phyloP scores from a whole-genome alignment of 768 basidiomycete genomes.

The Tricholoma terreum region DNA sequence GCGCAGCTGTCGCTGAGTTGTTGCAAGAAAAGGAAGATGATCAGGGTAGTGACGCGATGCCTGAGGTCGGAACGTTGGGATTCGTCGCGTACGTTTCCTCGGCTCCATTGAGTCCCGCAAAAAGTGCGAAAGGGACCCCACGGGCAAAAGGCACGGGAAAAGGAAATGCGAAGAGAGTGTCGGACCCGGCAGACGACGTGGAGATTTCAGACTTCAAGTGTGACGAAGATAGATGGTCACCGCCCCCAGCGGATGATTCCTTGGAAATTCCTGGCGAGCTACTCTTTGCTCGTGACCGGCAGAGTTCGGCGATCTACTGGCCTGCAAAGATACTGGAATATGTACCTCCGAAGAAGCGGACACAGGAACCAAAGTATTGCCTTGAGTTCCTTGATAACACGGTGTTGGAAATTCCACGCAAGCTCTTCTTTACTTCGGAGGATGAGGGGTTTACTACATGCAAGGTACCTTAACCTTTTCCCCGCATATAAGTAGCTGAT shows the following conservation, averaged over 20 bases:
- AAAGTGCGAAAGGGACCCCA: background rate
- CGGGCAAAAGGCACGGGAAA: conserved; percentile 6
- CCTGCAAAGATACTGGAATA: conserved; percentile 61
- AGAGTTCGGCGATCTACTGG: conserved; percentile 50
- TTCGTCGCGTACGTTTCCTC: conserved; percentile 10
- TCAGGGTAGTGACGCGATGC: conserved; percentile 44
- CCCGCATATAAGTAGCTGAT: background rate
- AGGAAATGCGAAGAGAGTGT: conserved; percentile 24
- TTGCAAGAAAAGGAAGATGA: conserved; percentile 33
- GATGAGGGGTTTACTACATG: conserved; percentile 65
- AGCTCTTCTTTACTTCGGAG: conserved; percentile 54
- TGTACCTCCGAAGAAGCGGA: conserved; percentile 38
- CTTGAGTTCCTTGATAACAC: conserved; percentile 60
- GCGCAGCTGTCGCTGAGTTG: conserved; percentile 44
- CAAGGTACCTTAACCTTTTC: conserved; percentile 34
- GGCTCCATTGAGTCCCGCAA: conserved; percentile 8
- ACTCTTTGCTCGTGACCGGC: conserved; percentile 49
- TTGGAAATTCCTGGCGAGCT: conserved; percentile 68
- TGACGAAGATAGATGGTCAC: conserved; percentile 29
- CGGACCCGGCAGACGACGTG: conserved; percentile 8
- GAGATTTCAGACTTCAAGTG: conserved; percentile 7
- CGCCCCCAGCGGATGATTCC: conserved; percentile 44
- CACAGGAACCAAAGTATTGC: conserved; percentile 41
- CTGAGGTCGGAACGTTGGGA: conserved; percentile 29
- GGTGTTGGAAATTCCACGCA: conserved; percentile 38